Base-by-base conservation (phyloP, 1,284 basidiomycete genomes). In the Ceratobasidium sp. region DNA sequence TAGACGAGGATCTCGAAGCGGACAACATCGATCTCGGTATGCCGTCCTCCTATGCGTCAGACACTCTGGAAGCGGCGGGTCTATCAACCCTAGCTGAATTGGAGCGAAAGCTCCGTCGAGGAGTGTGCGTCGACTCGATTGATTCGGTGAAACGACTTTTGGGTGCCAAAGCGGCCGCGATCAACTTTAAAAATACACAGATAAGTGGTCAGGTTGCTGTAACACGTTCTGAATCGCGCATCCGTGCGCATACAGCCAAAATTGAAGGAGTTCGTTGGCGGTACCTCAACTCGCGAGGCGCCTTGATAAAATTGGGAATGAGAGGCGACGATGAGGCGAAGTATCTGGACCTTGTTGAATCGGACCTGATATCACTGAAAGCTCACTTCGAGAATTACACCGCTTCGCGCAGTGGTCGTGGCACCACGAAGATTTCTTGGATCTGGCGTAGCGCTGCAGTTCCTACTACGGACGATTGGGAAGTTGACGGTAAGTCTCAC, bases 121-220 rank as follows among this genome's bases (percentile, higher is more conserved):
- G 10, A 13, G 33, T 63, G 26, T 63, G 61, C 33, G 40, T 33
- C 9, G 39, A 63, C 26, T 63, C 61, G 39, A 23, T 63, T 39
- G 61, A 63, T 33, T 63, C 39, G 9, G 61, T 63, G 26, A 63
- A 63, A 39, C 61, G 61, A 33, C 39, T 63, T 20, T n/a, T 63
- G 26, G 33, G 23, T 33, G 33, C 39, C 10, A 63, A 63, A n/a
- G 12, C n/a, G 20, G 61, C 20, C 28, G 20, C 26, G 13, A 12
- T 33, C 9, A 63, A 28, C 26, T 12, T 33, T 33, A 42, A 42
- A n/a, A 12, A 33, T 33, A 18, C 26, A 9, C 26, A 42, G 10
- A n/a, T 39, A 26, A 23, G 26, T 23, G 61, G 67, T 33, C 33
- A 53, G 67, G 26, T 7, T 15, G 20, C 67, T 13, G 33, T 23